phyloP scores from a whole-genome alignment of 2,329 filamentous ascomycete genomes.

The Ceratocystiopsis brevicomis region DNA sequence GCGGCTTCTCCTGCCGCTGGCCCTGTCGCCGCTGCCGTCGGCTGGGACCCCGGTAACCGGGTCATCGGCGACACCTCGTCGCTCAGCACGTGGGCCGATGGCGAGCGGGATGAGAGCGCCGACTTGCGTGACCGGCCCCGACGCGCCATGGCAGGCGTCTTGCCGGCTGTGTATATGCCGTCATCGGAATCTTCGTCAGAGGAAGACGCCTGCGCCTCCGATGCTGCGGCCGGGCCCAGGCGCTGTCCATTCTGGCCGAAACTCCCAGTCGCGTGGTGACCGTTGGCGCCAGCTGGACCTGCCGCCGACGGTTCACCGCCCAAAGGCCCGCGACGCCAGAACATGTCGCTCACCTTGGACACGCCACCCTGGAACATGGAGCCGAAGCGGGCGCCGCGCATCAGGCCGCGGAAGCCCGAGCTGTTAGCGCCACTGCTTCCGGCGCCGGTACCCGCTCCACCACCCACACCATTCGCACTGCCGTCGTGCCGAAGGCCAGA shows the following conservation, averaged over 20 bases:
- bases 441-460: not conserved
- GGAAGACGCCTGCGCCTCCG: conserved; percentile 12
- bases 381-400: conserved; percentile 45
- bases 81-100: not conserved
- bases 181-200: conserved; percentile 23
- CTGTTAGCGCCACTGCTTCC: not conserved
- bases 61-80: too few relatives aligned
- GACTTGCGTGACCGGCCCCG: conserved; percentile 22
- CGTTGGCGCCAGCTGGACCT: conserved; percentile 5
- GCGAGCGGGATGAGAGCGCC: conserved; percentile 14
- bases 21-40: too few relatives aligned
- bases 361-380: conserved; percentile 45
- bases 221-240: too few relatives aligned
- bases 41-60: too few relatives aligned
- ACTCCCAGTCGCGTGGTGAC: too few relatives aligned
- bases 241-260: too few relatives aligned
- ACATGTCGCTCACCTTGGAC: conserved; percentile 35
- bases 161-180: conserved; percentile 14
- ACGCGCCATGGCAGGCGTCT: too few relatives aligned
- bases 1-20: too few relatives aligned
- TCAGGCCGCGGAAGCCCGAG: conserved; percentile 1
- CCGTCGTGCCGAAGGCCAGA: conserved; percentile 22
- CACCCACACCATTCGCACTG: too few relatives aligned
- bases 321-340: conserved; percentile 32
- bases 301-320: conserved; percentile 7